These are phyloP conservation scores for Saccharomyces cerevisiae DNA, from an alignment of 805 yeast genomes.

Conservation along the genomic window DNA sequence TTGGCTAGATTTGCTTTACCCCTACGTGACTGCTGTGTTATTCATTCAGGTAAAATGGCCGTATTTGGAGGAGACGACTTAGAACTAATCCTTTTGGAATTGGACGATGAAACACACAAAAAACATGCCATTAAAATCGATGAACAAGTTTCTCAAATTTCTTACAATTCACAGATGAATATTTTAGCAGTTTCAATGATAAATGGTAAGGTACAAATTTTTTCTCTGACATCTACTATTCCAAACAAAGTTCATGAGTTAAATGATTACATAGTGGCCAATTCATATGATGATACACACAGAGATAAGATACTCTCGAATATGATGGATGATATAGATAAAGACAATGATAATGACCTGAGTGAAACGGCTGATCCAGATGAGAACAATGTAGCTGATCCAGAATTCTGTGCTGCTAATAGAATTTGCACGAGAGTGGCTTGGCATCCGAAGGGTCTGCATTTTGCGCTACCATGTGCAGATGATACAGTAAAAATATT, in stretches of 20 bases:
- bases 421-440: conserved; percentile 45
- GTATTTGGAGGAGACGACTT: conserved; percentile 63
- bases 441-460: conserved; percentile 67
- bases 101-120: conserved; percentile 19
- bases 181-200: conserved; percentile 49
- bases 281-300: conserved; percentile 18
- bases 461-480: conserved; percentile 58
- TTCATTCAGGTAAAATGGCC: conserved; percentile 52
- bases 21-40: conserved; percentile 42
- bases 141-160: conserved; percentile 49
- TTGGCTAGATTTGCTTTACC: conserved; percentile 34
- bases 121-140: conserved; percentile 33
- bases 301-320: conserved; percentile 20
- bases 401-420: conserved; percentile 31
- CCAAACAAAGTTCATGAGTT: conserved; percentile 46
- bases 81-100: conserved; percentile 43
- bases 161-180: conserved; percentile 52
- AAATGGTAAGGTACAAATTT: conserved; percentile 51
- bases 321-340: conserved; percentile 8
- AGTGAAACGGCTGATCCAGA: conserved; percentile 32
- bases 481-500: conserved; percentile 41
- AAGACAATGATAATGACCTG: conserved; percentile 35
- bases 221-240: conserved; percentile 41
- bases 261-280: conserved; percentile 31
- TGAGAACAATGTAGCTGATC: conserved; percentile 25